Percentiles rank a stretch among this genome's conserved stretches.
phyloP scores from a whole-genome alignment of 345 rosid genomes.

The Camelina hispida region DNA sequence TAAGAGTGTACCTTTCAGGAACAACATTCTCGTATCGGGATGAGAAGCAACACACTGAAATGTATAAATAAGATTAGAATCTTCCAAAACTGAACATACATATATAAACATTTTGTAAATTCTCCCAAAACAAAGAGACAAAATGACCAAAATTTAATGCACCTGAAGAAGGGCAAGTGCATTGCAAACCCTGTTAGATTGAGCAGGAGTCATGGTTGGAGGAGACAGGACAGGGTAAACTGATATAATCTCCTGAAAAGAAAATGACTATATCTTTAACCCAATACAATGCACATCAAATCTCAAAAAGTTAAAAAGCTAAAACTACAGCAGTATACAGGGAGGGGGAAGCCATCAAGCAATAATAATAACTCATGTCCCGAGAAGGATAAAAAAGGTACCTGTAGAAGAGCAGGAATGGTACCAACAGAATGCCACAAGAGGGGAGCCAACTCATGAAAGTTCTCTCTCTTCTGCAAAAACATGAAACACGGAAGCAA shows the following conservation, averaged over 20 bases:
- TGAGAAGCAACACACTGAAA: slow-evolving; percentile 66
- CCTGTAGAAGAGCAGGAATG: slow-evolving; percentile 51
- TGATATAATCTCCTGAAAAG: slow-evolving; percentile 55
- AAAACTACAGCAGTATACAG: background rate
- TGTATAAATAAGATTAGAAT: slow-evolving; percentile 7
- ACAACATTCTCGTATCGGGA: slow-evolving; percentile 49
- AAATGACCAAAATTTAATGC: background rate
- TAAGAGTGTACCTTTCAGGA: slow-evolving; percentile 53
- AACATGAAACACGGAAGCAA: slow-evolving; percentile 32
- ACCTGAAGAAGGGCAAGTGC: slow-evolving; percentile 69
- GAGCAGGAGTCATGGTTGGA: slow-evolving; percentile 38
- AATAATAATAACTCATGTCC: background rate
- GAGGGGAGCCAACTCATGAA: slow-evolving; percentile 53
- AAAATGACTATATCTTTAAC: background rate
- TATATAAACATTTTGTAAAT: background rate
- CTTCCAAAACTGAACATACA: slow-evolving; percentile 17
- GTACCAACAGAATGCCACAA: slow-evolving; percentile 62
- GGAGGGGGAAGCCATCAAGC: slow-evolving; percentile 13
- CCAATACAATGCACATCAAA: slow-evolving; percentile 15
- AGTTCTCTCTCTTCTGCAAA: slow-evolving; percentile 45
- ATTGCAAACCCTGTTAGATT: slow-evolving; percentile 50
- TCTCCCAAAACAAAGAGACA: background rate
- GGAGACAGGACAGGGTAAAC: slow-evolving; percentile 46
- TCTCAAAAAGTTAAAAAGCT: no score
- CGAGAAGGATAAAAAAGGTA: slow-evolving; percentile 21